Percentiles rank a stretch among this genome's conserved stretches.
Evolutionary conservation across 805 yeast genomes (phyloP).

Genomic region (Saccharomycopsis microspora): DNA sequence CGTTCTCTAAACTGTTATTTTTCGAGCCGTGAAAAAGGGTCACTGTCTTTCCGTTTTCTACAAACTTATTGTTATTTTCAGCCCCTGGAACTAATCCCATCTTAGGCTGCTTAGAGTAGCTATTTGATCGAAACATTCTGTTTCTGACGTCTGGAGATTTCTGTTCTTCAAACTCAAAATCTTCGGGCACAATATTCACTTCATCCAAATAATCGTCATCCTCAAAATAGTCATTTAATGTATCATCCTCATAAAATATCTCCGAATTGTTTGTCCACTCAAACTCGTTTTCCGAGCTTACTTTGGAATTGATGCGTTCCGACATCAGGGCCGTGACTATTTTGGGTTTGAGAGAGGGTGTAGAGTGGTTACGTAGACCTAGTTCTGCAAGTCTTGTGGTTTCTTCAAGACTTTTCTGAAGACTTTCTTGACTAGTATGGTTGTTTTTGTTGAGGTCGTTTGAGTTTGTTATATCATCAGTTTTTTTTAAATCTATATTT

Average conservation of each 20-base stretch:
- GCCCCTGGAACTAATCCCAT: slow-evolving; percentile 4
- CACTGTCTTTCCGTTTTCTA: slow-evolving; percentile 4
- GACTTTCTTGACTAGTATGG: too few species aligned
- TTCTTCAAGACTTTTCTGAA: too few species aligned
- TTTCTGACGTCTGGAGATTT: background rate
- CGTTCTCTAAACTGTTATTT: background rate
- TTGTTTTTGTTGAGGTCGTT: too few species aligned
- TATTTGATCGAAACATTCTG: slow-evolving; percentile 13
- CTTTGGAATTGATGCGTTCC: background rate
- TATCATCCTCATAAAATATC: slow-evolving; percentile 8
- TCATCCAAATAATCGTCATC: slow-evolving; percentile 24
- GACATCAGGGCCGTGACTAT: background rate
- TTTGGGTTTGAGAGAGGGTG: background rate
- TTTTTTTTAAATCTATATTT: too few species aligned
- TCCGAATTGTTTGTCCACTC: background rate
- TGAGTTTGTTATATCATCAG: too few species aligned
- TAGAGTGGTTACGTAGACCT: too few species aligned
- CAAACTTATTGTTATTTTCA: slow-evolving; percentile 1
- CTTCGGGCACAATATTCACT: slow-evolving; percentile 27
- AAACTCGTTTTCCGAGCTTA: background rate
- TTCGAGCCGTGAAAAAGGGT: slow-evolving; percentile 7
- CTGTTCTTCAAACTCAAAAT: slow-evolving; percentile 20
- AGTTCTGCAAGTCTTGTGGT: too few species aligned
- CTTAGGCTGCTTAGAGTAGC: slow-evolving; percentile 14
- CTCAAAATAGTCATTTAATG: slow-evolving; percentile 8